Percentiles rank a stretch among this genome's conserved stretches.
Conservation (phyloP, 768 basidiomycete species). For the Jaapia argillacea region DNA sequence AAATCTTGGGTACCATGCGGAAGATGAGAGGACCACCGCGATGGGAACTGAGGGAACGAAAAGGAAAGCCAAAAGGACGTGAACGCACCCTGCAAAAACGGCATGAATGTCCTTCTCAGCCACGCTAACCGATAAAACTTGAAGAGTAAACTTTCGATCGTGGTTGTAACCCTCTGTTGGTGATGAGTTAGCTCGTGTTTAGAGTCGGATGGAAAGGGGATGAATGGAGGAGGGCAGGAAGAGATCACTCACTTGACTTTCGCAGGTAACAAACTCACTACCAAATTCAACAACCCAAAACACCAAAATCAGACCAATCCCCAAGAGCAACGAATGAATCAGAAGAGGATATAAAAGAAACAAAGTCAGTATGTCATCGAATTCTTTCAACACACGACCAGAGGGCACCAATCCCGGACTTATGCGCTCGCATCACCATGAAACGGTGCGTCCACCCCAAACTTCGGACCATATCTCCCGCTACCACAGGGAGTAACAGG, state of each 20-base stretch:
- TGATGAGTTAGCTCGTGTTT: slow-evolving; percentile 71
- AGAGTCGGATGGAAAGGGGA: slow-evolving; percentile 31
- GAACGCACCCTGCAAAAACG: slow-evolving; percentile 61
- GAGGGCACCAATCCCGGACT: no score
- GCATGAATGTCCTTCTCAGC: slow-evolving; percentile 61
- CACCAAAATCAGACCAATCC: slow-evolving; percentile 61
- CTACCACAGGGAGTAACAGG: no score
- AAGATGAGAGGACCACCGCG: no score
- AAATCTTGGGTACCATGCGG: no score
- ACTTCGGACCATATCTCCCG: no score
- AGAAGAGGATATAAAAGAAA: neutral
- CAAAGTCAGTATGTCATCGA: slow-evolving; percentile 22
- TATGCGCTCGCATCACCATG: no score
- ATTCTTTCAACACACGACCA: no score
- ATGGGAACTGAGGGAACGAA: neutral
- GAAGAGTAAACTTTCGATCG: slow-evolving; percentile 58
- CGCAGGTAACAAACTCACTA: slow-evolving; percentile 70
- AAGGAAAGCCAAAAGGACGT: neutral
- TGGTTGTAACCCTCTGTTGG: slow-evolving; percentile 70
- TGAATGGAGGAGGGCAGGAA: slow-evolving; percentile 1
- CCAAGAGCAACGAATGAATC: slow-evolving; percentile 13
- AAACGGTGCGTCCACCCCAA: no score
- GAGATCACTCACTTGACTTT: slow-evolving; percentile 40
- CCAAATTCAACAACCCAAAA: slow-evolving; percentile 69
- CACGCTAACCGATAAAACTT: slow-evolving; percentile 62